These are phyloP conservation scores for Trichophyton verrucosum DNA, from an alignment of 2,329 filamentous ascomycete genomes.

Conservation along the genomic window DNA sequence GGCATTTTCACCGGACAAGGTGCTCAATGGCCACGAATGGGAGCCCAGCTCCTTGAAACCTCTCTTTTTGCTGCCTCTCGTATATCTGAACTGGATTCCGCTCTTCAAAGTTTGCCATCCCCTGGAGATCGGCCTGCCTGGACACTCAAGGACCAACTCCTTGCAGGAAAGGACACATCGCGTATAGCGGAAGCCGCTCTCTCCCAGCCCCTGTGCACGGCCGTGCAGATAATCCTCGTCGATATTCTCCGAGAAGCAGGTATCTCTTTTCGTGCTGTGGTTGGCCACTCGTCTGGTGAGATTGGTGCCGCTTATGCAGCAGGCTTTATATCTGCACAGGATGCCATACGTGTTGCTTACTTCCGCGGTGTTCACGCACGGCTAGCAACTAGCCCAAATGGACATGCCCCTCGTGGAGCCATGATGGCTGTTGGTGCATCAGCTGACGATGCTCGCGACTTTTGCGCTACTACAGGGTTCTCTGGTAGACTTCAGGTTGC, in stretches of 20 bases:
- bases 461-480: constrained; percentile 19
- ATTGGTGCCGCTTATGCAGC: constrained; percentile 41
- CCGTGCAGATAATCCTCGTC: constrained; percentile 13
- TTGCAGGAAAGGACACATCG: not conserved
- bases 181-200: constrained; percentile 2
- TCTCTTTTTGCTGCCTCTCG: not conserved
- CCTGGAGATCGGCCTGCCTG: not conserved
- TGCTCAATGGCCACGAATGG: constrained; percentile 14
- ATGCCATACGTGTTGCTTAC: constrained; percentile 36
- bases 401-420: constrained; percentile 21
- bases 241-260: constrained; percentile 16
- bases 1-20: constrained; percentile 15
- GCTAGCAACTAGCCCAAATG: constrained; percentile 7
- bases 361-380: constrained; percentile 31
- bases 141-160: constrained; percentile 33
- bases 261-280: constrained; percentile 25
- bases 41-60: not conserved
- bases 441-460: constrained; percentile 24
- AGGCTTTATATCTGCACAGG: constrained; percentile 29
- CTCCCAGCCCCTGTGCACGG: constrained; percentile 15
- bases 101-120: not conserved
- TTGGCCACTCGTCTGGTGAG: constrained; percentile 40
- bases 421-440: constrained; percentile 40
- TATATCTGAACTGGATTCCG: not conserved
- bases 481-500: constrained; percentile 22